Evolutionary conservation across 2,329 filamentous ascomycete species (phyloP).

Genomic region (Venturia pyrina): DNA sequence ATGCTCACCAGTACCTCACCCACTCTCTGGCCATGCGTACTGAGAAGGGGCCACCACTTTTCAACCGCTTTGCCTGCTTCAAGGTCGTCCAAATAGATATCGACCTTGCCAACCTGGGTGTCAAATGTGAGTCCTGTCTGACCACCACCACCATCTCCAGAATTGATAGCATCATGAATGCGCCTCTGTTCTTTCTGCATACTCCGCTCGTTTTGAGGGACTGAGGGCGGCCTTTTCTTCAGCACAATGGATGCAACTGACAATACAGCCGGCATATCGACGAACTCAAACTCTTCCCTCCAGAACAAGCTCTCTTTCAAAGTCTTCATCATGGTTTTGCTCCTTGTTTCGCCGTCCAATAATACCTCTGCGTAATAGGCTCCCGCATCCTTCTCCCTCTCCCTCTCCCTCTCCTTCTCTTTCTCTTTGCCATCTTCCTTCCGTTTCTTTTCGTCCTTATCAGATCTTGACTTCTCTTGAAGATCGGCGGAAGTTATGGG

Average conservation of each 20-base stretch:
- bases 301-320: slow-evolving; percentile 69
- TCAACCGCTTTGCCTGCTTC: slow-evolving; percentile 70
- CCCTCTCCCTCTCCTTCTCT: slow-evolving; percentile 3
- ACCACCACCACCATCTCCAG: slow-evolving; percentile 24
- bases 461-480: slow-evolving; percentile 12
- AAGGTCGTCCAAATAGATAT: slow-evolving; percentile 69
- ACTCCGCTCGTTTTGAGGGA: slow-evolving; percentile 23
- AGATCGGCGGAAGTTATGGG: slow-evolving; percentile 26
- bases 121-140: slow-evolving; percentile 39
- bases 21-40: slow-evolving; percentile 64
- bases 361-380: slow-evolving; percentile 74
- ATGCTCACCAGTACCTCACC: slow-evolving; percentile 80
- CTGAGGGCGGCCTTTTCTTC: slow-evolving; percentile 45
- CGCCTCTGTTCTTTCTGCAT: slow-evolving; percentile 26
- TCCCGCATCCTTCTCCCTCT: slow-evolving; percentile 32
- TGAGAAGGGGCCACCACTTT: slow-evolving; percentile 73
- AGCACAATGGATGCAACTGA: slow-evolving; percentile 62
- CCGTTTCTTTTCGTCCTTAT: slow-evolving; percentile 16
- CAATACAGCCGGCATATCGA: slow-evolving; percentile 58
- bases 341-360: slow-evolving; percentile 68
- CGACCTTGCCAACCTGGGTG: slow-evolving; percentile 58
- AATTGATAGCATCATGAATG: slow-evolving; percentile 28
- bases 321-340: slow-evolving; percentile 61
- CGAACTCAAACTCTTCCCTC: slow-evolving; percentile 71
- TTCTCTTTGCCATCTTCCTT: slow-evolving; percentile 7